Base-by-base conservation (phyloP, 2,329 filamentous ascomycete genomes). In the Ophiocordyceps camponoti-leonardi region DNA sequence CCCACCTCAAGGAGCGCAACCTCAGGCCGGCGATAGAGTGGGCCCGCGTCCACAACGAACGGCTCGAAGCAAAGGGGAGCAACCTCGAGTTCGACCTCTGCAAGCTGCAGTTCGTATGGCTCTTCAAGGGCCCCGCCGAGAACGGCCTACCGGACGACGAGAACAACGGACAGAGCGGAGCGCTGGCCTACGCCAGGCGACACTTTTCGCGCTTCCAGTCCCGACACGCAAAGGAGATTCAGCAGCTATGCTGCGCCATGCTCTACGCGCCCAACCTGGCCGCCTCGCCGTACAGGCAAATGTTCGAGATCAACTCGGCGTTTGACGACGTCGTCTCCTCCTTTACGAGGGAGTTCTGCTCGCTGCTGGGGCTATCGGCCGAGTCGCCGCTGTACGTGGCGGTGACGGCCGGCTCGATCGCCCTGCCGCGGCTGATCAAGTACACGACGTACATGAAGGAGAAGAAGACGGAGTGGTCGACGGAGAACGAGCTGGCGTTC, bases 71-170 rank as follows among this genome's bases (percentile, higher is more conserved):
- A 4, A 76, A 86, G 43, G 90, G 88, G 3, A 94, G 86, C 56
- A 94, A 94, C 54, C 75, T 98, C 2, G 90, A 96, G 59, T 98
- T 96, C 51, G 90, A 98, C 57, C 77, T 98, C 2, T 86, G 81
- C 64, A 83, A 86, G 51, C 70, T 96, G 18, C 86, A 94, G 53
- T 98, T 85, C 54, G 75, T 96, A 31, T 90, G 85, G 75, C 72
- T 95, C 1, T 94, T 93, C 62, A 77, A 82, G 50, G 80, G 81
- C 0, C 63, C 68, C 0, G 48, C 56, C 1, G 59, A 71, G 12
- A 75, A 76, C 50, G 73, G 75, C 11, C 64, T 77, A 1, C 69
- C 76, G 10, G 69, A 75, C 42, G 67, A 72, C 43, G 63, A 62
- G 3, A 54, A 59, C 23, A 75, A 77, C 46, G 81, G 80, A 1